Evolutionary conservation across 306 rosid species (phyloP).

Genomic region (Vigna hirtella): DNA sequence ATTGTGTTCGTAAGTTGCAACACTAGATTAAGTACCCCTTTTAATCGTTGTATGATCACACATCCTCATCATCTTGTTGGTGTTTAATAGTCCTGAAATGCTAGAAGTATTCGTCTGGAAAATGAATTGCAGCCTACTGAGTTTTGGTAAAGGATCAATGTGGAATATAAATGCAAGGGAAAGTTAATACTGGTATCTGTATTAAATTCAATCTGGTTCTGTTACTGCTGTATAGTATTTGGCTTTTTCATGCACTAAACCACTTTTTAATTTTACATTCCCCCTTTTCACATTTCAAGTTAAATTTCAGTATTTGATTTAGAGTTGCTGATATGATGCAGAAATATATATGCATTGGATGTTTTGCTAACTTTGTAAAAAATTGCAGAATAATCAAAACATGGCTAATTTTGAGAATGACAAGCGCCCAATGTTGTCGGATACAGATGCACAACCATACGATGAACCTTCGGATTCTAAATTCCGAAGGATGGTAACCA

Average conservation of each 20-base stretch:
- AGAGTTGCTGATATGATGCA: slow-evolving; percentile 12
- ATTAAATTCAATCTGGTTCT: slow-evolving; percentile 29
- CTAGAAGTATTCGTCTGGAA: slow-evolving; percentile 3
- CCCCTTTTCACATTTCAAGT: not conserved
- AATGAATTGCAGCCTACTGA: slow-evolving; percentile 7
- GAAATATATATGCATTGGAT: slow-evolving; percentile 12
- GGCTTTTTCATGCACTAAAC: not conserved
- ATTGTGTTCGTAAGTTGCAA: not conserved
- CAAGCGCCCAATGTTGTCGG: slow-evolving; percentile 65
- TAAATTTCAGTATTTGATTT: slow-evolving; percentile 26
- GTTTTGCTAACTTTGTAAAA: slow-evolving; percentile 15
- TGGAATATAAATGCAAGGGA: slow-evolving; percentile 8
- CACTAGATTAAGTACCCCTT: not conserved
- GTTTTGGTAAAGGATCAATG: slow-evolving; percentile 8
- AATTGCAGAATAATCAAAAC: slow-evolving; percentile 43
- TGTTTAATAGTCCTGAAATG: not conserved
- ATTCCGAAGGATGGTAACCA: slow-evolving; percentile 47
- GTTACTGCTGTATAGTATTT: not conserved
- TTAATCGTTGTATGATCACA: not conserved
- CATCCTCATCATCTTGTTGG: not conserved
- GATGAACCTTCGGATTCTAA: slow-evolving; percentile 49
- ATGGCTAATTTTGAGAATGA: slow-evolving; percentile 68
- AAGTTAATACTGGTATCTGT: not conserved
- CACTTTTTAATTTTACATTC: slow-evolving; percentile 11
- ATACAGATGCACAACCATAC: slow-evolving; percentile 40